These are phyloP conservation scores for Curvularia eragrostidis DNA, from an alignment of 2,329 filamentous ascomycete genomes.

Conservation along the genomic window DNA sequence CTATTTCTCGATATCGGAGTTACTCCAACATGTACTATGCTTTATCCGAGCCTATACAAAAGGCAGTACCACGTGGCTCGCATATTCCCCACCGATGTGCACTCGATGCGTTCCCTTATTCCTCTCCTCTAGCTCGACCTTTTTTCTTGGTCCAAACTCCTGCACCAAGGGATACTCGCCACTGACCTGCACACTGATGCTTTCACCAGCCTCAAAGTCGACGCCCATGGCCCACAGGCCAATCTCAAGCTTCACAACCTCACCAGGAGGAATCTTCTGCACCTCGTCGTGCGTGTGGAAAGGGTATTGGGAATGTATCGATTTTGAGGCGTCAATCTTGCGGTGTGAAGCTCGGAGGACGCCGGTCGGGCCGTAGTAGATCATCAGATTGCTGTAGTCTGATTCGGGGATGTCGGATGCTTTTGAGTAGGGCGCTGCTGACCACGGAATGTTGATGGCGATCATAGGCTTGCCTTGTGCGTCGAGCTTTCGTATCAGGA, in stretches of 20 bases:
- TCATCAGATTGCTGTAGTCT: conserved; percentile 14
- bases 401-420: conserved; percentile 19
- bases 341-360: conserved; percentile 25
- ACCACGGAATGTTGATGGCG: conserved; percentile 53
- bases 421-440: conserved; percentile 5
- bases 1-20: not conserved
- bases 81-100: conserved; percentile 15
- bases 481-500: conserved; percentile 26
- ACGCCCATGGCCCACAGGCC: conserved; percentile 46
- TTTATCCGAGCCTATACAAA: conserved; percentile 1
- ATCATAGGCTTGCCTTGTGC: conserved; percentile 50
- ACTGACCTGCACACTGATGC: conserved; percentile 10
- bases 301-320: conserved; percentile 28
- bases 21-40: not conserved
- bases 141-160: conserved; percentile 14
- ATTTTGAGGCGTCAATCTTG: conserved; percentile 12
- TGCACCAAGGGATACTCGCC: conserved; percentile 16
- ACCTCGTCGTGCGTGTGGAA: conserved; percentile 52
- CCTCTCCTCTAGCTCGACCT: conserved; percentile 12
- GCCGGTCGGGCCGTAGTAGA: conserved; percentile 17
- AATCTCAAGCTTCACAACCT: conserved; percentile 33
- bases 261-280: conserved; percentile 49
- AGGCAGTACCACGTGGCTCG: conserved; percentile 12
- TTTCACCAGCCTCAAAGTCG: conserved; percentile 50
- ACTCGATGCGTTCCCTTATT: conserved; percentile 20